Percentiles rank a stretch among this genome's conserved stretches.
Evolutionary conservation across 192 early-diverging fungal genomes (phyloP).

Genomic region (Umbelopsis vinacea): DNA sequence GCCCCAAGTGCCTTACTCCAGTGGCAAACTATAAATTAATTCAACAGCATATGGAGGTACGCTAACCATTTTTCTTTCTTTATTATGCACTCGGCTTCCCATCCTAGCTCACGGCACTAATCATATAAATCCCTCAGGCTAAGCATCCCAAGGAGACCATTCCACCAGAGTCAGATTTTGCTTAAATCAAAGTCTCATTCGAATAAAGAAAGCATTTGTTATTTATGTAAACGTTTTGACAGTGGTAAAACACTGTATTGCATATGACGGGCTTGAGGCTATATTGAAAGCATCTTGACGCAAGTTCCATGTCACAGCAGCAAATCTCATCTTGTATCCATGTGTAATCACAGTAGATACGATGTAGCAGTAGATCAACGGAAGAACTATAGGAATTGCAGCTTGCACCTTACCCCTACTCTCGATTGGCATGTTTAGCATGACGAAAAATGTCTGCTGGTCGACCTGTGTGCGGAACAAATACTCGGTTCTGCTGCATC

Average conservation of each 20-base stretch:
- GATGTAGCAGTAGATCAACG: too few relatives aligned
- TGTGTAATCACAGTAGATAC: too few relatives aligned
- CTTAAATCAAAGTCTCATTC: background rate
- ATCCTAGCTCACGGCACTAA: background rate
- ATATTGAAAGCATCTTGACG: too few relatives aligned
- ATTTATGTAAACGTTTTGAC: too few relatives aligned
- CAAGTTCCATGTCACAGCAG: too few relatives aligned
- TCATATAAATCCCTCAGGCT: conserved; percentile 21
- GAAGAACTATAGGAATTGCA: too few relatives aligned
- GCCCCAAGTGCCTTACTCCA: conserved; percentile 35
- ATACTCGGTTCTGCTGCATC: too few relatives aligned
- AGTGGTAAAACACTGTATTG: too few relatives aligned
- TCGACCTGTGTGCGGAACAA: background rate
- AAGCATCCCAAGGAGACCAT: conserved; percentile 38
- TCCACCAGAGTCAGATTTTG: conserved; percentile 27
- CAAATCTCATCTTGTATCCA: too few relatives aligned
- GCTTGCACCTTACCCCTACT: background rate
- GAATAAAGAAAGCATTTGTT: background rate
- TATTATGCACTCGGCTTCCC: background rate
- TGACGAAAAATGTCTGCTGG: background rate
- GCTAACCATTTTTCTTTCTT: background rate
- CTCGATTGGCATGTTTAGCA: background rate
- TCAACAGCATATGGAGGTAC: conserved; percentile 37
- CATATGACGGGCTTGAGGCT: too few relatives aligned
- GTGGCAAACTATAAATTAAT: conserved; percentile 40